Base-by-base conservation (phyloP, 768 basidiomycete species). In the Russula brevipes region DNA sequence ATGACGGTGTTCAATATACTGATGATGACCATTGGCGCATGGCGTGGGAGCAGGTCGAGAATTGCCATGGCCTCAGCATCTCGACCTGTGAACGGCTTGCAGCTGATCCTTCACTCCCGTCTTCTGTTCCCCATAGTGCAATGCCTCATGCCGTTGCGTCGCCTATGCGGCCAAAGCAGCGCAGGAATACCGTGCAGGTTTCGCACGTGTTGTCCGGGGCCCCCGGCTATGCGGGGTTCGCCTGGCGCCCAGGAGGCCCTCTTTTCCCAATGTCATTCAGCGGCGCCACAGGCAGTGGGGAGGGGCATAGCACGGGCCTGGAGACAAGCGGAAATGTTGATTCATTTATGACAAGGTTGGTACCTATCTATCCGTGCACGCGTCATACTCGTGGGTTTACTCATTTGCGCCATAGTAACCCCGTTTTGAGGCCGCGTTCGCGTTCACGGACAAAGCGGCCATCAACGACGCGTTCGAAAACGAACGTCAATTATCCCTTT, bases 151-250 rank as follows among this genome's bases (percentile, higher is more conserved):
- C 59, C 4, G 41, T 58, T 57, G 55, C 65, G 50, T 60, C 65
- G 39, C 42, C 64, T 54, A 31, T 59, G 56, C 59, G 54, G 59
- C 59, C 60, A 52, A 64, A 24, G 54, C 63, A 60, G 17, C 64
- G 58, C 16, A 60, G 60, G n/a, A 60, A 60, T 39, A 57, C 61
- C 9, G 61, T 63, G 19, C 59, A 66, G 51, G 67, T 68, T 57
- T 63, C 67, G 44, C 67, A 68, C 58, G 59, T 68, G 24, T 44
- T 68, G 46, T 68, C 67, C 10, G 67, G 67, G 55, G 65, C 67
- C 30, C 67, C 67, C 19, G 67, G 67, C 17, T 63, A 68, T 47
- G 65, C 38, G 47, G 67, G 67, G 0, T 68, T 66, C 59, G 58
- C 65, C 39, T 68, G 67, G 67, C 60, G 67, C 11, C 67, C 67